These are phyloP conservation scores for Aplosporella prunicola DNA, from an alignment of 2,329 filamentous ascomycete genomes.

Conservation along the genomic window DNA sequence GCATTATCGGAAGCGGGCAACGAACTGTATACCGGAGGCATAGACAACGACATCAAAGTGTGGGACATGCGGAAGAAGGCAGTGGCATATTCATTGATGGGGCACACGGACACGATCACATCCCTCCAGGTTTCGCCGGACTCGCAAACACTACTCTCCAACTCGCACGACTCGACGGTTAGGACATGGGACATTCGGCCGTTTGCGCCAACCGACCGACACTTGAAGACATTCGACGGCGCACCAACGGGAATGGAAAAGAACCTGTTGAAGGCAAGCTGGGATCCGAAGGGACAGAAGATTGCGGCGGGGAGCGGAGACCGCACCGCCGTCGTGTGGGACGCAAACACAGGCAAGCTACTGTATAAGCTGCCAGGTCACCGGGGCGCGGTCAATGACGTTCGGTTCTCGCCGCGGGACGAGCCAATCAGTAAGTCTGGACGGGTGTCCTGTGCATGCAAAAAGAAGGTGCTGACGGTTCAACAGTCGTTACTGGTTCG, in stretches of 20 bases:
- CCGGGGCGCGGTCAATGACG: constrained; percentile 89
- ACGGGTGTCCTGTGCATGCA: too few species aligned
- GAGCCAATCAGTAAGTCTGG: constrained; percentile 88
- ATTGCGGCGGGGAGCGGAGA: constrained; percentile 87
- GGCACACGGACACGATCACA: constrained; percentile 86
- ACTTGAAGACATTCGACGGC: constrained; percentile 85
- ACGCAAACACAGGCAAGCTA: constrained; percentile 76
- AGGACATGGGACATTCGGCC: constrained; percentile 94
- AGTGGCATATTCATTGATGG: constrained; percentile 76
- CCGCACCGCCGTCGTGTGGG: constrained; percentile 86
- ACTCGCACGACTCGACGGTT: constrained; percentile 88
- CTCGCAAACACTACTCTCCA: constrained; percentile 79
- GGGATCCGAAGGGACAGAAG: constrained; percentile 77
- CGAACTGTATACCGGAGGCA: constrained; percentile 87
- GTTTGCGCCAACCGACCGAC: constrained; percentile 80
- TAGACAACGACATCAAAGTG: constrained; percentile 94
- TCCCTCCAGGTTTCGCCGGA: constrained; percentile 89
- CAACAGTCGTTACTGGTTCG: constrained; percentile 74
- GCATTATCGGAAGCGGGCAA: constrained; percentile 90
- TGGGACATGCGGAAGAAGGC: constrained; percentile 94
- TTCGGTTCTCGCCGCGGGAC: constrained; percentile 74
- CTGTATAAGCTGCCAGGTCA: constrained; percentile 93
- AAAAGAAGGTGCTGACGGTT: neutral
- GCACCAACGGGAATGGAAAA: constrained; percentile 80
- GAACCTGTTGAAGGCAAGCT: constrained; percentile 82